Percentiles rank a stretch among this genome's conserved stretches.
Evolutionary conservation across 2,329 filamentous ascomycete species (phyloP).

Genomic region (Verticillium klebahnii): DNA sequence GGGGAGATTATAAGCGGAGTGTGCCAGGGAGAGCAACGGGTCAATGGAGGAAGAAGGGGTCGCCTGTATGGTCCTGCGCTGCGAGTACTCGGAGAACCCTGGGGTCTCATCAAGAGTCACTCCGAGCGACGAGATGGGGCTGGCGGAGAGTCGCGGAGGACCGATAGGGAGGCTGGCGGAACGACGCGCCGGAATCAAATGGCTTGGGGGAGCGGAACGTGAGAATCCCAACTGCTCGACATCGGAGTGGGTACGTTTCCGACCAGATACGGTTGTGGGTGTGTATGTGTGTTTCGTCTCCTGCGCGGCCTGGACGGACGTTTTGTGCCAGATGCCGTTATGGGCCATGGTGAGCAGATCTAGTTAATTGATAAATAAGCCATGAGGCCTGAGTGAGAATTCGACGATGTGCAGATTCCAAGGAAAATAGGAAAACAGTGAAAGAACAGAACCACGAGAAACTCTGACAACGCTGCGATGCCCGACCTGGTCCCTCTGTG

Average conservation of each 20-base stretch:
- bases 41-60: conserved; percentile 50
- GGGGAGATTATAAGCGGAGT: conserved; percentile 61
- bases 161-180: conserved; percentile 25
- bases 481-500: not conserved
- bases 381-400: not conserved
- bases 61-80: conserved; percentile 44
- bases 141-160: conserved; percentile 31
- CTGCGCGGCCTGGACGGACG: conserved; percentile 44
- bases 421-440: not conserved
- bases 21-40: conserved; percentile 55
- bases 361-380: not conserved
- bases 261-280: conserved; percentile 37
- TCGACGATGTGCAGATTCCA: not conserved
- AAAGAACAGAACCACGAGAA: not conserved
- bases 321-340: conserved; percentile 41
- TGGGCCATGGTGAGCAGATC: conserved; percentile 26
- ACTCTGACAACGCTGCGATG: not conserved
- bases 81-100: conserved; percentile 48
- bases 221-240: conserved; percentile 3
- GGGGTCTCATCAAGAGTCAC: conserved; percentile 9
- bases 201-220: conserved; percentile 1
- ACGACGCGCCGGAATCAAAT: conserved; percentile 25
- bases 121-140: conserved; percentile 38
- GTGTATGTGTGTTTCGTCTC: conserved; percentile 31
- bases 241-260: conserved; percentile 34